phyloP scores from a whole-genome alignment of 2,329 filamentous ascomycete genomes.

The Coniella lustricola region DNA sequence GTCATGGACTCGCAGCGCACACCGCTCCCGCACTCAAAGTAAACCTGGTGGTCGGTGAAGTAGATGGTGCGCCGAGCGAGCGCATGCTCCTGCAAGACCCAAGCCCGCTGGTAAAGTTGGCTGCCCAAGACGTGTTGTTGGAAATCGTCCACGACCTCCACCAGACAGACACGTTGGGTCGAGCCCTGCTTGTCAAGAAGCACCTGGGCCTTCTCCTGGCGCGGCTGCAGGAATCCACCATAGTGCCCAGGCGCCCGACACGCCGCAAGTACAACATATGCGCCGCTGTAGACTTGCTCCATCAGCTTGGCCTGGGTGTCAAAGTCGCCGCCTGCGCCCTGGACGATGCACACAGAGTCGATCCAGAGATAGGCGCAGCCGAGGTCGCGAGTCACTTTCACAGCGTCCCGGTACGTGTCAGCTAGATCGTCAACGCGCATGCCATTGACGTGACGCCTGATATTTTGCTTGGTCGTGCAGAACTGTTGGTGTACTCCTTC shows the following conservation, averaged over 20 bases:
- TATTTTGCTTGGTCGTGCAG: constrained; percentile 10
- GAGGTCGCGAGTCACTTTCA: constrained; percentile 12
- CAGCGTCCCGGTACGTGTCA: constrained; percentile 15
- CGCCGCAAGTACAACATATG: constrained; percentile 23
- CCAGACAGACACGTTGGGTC: constrained; percentile 22
- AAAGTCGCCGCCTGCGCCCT: constrained; percentile 19
- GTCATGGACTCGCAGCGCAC: constrained; percentile 29
- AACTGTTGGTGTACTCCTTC: constrained; percentile 7
- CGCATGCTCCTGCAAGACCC: constrained; percentile 34
- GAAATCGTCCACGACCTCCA: constrained; percentile 26
- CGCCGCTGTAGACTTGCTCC: constrained; percentile 23
- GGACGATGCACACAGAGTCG: constrained; percentile 22
- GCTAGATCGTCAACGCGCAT: constrained; percentile 11
- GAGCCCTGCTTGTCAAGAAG: background rate
- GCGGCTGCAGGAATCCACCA: constrained; percentile 20
- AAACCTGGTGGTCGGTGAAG: constrained; percentile 29
- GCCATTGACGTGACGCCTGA: background rate
- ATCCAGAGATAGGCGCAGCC: constrained; percentile 20
- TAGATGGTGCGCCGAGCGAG: constrained; percentile 30
- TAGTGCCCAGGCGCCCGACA: constrained; percentile 13
- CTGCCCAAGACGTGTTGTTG: constrained; percentile 24
- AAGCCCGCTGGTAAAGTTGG: constrained; percentile 27
- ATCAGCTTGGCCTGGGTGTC: constrained; percentile 20
- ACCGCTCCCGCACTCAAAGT: constrained; percentile 32
- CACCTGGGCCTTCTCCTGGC: constrained; percentile 3